Base-by-base conservation (phyloP, 148 eudicot genomes). In the Simmondsia chinensis region DNA sequence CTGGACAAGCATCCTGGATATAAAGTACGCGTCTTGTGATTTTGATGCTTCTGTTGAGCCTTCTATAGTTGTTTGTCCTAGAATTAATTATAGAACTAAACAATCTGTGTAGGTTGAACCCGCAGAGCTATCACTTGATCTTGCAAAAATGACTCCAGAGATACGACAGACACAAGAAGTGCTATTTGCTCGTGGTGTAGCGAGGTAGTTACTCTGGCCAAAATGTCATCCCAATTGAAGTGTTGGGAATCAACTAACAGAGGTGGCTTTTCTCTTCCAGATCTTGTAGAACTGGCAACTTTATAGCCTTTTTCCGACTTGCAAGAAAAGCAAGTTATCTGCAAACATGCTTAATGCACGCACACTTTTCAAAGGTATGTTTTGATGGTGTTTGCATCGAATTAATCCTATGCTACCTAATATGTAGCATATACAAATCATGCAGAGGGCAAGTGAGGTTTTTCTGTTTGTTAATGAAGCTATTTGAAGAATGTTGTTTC, bases 1-100 rank as follows among this genome's bases (percentile, higher is more conserved):
- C 69, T 91, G 59, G 96, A 91, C 66, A 91, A 91, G 47, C 99
- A 91, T 69, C 99, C 99, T 37, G 99, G 99, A 43, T 86, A 91
- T 55, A 91, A 79, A 73, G 97, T 85, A 71, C 67, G 94, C 63
- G 50, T 52, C 48, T 36, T 54, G 42, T 32, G 24, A 35, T 54
- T 34, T 26, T 15, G 42, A 9, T 41, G 36, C 31, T 23, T 50
- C 12, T 20, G 15, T 34, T 33, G 42, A 15, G 22, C 9, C n/a
- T n/a, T n/a, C n/a, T n/a, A n/a, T n/a, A n/a, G n/a, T n/a, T n/a
- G n/a, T n/a, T n/a, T n/a, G n/a, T n/a, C n/a, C n/a, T n/a, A n/a
- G n/a, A n/a, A n/a, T n/a, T n/a, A n/a, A n/a, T n/a, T n/a, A n/a
- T n/a, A n/a, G n/a, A 52, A 69, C 24, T 69, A 39, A 52, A 57